Percentiles rank a stretch among this genome's conserved stretches.
These are phyloP conservation scores for Xylaria sp. DNA, from an alignment of 2,329 filamentous ascomycete species.

Conservation along the genomic window DNA sequence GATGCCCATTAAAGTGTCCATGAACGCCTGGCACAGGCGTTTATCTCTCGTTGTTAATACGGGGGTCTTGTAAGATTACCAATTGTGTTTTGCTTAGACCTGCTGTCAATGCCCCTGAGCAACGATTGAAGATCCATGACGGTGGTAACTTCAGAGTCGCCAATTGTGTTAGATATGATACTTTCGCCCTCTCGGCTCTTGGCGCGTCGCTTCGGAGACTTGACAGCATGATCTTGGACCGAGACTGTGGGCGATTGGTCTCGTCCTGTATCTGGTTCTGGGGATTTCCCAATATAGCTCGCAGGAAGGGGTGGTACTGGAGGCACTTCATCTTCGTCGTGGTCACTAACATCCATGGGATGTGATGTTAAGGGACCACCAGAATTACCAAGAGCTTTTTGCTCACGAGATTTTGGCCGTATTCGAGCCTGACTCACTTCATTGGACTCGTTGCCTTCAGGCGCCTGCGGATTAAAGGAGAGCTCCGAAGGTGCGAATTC, in stretches of 20 bases:
- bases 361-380: conserved; percentile 40
- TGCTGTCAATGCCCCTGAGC: conserved; percentile 44
- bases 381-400: conserved; percentile 36
- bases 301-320: conserved; percentile 62
- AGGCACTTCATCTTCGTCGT: conserved; percentile 51
- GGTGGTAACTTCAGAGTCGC: conserved; percentile 30
- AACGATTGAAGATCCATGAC: conserved; percentile 42
- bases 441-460: conserved; percentile 39
- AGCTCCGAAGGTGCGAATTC: conserved; percentile 71
- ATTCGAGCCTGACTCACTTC: conserved; percentile 15
- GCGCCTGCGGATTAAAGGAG: conserved; percentile 58
- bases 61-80: conserved; percentile 43
- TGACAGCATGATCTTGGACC: conserved; percentile 45
- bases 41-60: conserved; percentile 31
- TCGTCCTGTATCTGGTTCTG: conserved; percentile 29
- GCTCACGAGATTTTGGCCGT: conserved; percentile 39
- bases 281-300: conserved; percentile 34
- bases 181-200: conserved; percentile 41
- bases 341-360: conserved; percentile 38
- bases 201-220: conserved; percentile 35
- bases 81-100: conserved; percentile 40
- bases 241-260: conserved; percentile 38
- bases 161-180: conserved; percentile 31
- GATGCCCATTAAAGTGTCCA: background rate
- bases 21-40: background rate